Percentiles rank a stretch among this genome's conserved stretches.
Conservation (phyloP, 441 rosid genomes). For the Populus trichocarpa region DNA sequence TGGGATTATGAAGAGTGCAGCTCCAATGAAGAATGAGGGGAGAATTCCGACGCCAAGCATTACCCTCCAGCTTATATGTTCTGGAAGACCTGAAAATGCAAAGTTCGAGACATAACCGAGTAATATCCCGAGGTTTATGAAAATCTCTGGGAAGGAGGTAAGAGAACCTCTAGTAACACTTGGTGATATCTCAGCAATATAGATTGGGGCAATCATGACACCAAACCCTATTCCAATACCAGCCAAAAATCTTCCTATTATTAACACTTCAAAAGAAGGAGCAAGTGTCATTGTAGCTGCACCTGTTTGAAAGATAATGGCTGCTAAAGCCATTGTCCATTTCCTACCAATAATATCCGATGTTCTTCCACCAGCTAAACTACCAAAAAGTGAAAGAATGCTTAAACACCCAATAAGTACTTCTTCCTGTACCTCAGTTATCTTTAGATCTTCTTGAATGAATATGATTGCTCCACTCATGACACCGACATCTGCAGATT, state of each 20-base stretch:
- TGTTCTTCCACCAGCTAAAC: slow-evolving; percentile 83
- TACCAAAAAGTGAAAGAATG: slow-evolving; percentile 72
- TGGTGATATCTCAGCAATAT: slow-evolving; percentile 89
- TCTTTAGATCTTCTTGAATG: slow-evolving; percentile 77
- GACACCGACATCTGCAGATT: slow-evolving; percentile 78
- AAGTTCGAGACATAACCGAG: slow-evolving; percentile 91
- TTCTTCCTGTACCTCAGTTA: slow-evolving; percentile 74
- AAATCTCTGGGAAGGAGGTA: slow-evolving; percentile 84
- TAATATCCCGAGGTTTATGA: slow-evolving; percentile 75
- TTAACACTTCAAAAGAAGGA: slow-evolving; percentile 58
- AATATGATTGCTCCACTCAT: slow-evolving; percentile 95
- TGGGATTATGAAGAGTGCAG: slow-evolving; percentile 74
- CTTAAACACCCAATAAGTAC: slow-evolving; percentile 77
- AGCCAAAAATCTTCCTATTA: slow-evolving; percentile 74
- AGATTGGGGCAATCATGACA: slow-evolving; percentile 82
- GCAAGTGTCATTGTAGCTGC: slow-evolving; percentile 79
- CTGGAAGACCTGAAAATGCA: slow-evolving; percentile 67
- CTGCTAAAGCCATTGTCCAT: slow-evolving; percentile 91
- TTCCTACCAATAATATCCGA: slow-evolving; percentile 78
- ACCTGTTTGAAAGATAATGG: slow-evolving; percentile 67
- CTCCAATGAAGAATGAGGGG: slow-evolving; percentile 68
- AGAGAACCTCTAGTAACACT: slow-evolving; percentile 59
- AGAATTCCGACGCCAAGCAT: slow-evolving; percentile 89
- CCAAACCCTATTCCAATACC: slow-evolving; percentile 85
- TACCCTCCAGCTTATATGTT: slow-evolving; percentile 71